A percentile compares a stretch with the other conserved stretches of the same genome.
These are phyloP conservation scores for Chlamydomonas asymmetrica DNA, from an alignment of 139 green algal genomes.

Conservation along the genomic window DNA sequence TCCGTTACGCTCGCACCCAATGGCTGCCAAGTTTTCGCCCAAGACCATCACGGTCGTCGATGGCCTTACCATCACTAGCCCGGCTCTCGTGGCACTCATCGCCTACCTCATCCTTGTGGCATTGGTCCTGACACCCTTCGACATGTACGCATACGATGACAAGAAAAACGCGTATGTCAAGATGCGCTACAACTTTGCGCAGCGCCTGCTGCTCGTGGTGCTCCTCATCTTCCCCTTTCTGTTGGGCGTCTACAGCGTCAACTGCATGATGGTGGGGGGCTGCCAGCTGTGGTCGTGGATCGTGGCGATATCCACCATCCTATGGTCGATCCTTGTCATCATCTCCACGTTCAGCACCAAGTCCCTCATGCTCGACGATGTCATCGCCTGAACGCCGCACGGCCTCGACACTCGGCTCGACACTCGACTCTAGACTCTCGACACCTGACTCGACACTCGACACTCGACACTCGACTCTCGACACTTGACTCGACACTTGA, in stretches of 20 bases:
- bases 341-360: no score
- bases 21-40: no score
- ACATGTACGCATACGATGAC: constrained; percentile 22
- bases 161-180: constrained; percentile 1
- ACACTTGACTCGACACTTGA: no score
- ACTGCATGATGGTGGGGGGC: constrained; percentile 22
- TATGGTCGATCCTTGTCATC: constrained; percentile 12
- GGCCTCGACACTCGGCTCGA: no score
- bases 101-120: constrained; percentile 11
- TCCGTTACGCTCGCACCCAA: no score
- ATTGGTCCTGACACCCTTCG: constrained; percentile 20
- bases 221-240: constrained; percentile 23
- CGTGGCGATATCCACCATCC: constrained; percentile 6
- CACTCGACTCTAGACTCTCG: no score
- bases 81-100: constrained; percentile 10
- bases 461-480: no score
- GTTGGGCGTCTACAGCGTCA: constrained; percentile 18
- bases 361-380: no score
- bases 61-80: not conserved
- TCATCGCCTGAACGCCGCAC: no score
- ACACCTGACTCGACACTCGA: no score
- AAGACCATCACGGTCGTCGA: no score
- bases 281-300: constrained; percentile 19
- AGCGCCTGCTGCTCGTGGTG: constrained; percentile 10
- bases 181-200: constrained; percentile 9